Base-by-base conservation (phyloP, 2,329 filamentous ascomycete genomes). In the Pezicula radicicola region DNA sequence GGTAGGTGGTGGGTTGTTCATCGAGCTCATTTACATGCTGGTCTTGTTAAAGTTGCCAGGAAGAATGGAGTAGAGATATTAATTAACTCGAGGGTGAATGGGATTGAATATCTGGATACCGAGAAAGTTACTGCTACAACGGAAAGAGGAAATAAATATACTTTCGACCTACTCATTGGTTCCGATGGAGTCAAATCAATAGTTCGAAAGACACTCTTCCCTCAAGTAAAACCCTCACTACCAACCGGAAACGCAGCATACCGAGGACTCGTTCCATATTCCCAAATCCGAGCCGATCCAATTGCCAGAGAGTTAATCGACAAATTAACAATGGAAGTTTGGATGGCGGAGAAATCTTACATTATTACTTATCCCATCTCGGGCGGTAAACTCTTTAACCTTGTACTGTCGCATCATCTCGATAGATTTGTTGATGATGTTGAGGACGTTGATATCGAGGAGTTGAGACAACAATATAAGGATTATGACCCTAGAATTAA, bases 351-450 rank as follows among this genome's bases (percentile, higher is more conserved):
- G 4, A 63, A 66, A 12, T 59, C 64, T 3, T 73, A 74, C 52
- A 73, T 75, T 52, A 75, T 76, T 54, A 69, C 68, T 1, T 75
- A 75, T 54, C 72, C 70, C 2, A 74, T 75, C 45, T 68, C 61
- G 8, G 65, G 60, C 3, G 69, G 68, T 12, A 70, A 62, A 42
- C 62, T 66, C 46, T 70, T 73, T 61, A 74, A 74, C 55, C 63
- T 75, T 59, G 72, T 73, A 3, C 62, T 75, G 18, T 71, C 67
- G 8, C 72, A 74, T 58, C 70, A 72, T 48, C 63, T 65, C 2
- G 61, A 67, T 16, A 63, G 66, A 8, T 60, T 68, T 12, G 64
- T 69, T 2, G 60, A 64, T 15, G 61, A 62, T 1, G 63, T 72
- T 15, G 59, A 67, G 28, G 63, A 72, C 33, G 66, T 73, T 19